Percentiles rank a stretch among this genome's conserved stretches.
These are phyloP conservation scores for Naganishia sp. DNA, from an alignment of 1,284 basidiomycete species.

Conservation along the genomic window DNA sequence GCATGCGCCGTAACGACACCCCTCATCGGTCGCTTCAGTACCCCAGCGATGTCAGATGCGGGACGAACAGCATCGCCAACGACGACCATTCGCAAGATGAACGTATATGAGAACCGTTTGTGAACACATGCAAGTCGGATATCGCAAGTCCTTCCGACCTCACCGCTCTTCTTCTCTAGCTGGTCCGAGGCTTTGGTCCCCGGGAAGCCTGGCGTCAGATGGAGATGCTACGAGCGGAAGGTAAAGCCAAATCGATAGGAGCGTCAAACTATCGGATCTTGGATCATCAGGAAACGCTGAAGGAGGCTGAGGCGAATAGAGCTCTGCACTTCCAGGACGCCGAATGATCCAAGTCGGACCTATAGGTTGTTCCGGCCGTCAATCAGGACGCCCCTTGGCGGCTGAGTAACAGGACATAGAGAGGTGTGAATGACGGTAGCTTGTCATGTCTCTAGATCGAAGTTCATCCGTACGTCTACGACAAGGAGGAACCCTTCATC, in stretches of 20 bases:
- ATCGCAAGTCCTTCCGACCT: neutral
- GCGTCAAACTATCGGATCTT: slow-evolving; percentile 76
- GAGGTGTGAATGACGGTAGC: too few relatives aligned
- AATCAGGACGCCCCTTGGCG: slow-evolving; percentile 57
- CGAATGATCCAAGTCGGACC: neutral
- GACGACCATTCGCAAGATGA: neutral
- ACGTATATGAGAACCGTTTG: too few relatives aligned
- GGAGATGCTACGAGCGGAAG: slow-evolving; percentile 67
- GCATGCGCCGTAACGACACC: too few relatives aligned
- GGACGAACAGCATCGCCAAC: neutral
- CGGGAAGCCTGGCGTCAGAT: slow-evolving; percentile 65
- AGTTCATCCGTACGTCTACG: slow-evolving; percentile 74
- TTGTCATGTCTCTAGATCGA: slow-evolving; percentile 60
- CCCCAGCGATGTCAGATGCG: too few relatives aligned
- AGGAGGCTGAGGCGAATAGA: slow-evolving; percentile 46
- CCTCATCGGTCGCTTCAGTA: too few relatives aligned
- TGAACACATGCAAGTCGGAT: too few relatives aligned
- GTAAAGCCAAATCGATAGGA: slow-evolving; percentile 73
- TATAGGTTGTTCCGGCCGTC: slow-evolving; percentile 65
- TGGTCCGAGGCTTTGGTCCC: slow-evolving; percentile 55
- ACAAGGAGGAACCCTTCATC: slow-evolving; percentile 62
- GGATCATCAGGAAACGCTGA: slow-evolving; percentile 66
- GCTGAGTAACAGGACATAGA: slow-evolving; percentile 26
- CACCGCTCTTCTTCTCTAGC: slow-evolving; percentile 38
- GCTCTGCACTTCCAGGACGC: neutral